These are phyloP conservation scores for Wallacemonas collosoma DNA, from an alignment of 208 protist species.

Conservation along the genomic window DNA sequence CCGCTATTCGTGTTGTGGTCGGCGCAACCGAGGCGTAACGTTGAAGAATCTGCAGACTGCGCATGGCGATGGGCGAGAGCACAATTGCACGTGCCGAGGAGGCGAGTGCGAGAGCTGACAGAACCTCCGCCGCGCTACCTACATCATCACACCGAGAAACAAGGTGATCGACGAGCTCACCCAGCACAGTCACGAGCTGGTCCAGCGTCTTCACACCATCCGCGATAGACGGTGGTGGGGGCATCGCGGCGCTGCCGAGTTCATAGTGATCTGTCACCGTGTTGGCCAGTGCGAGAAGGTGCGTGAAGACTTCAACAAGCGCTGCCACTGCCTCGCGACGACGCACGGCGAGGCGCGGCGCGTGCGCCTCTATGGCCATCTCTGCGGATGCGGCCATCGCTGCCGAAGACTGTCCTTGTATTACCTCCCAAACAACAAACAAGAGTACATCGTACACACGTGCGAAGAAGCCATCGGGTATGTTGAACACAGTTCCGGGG, in stretches of 20 bases:
- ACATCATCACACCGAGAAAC: slow-evolving; percentile 43
- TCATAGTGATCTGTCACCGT: slow-evolving; percentile 28
- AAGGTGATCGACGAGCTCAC: slow-evolving; percentile 40
- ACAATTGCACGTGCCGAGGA: slow-evolving; percentile 39
- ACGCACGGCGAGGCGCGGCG: slow-evolving; percentile 14
- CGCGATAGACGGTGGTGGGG: slow-evolving; percentile 19
- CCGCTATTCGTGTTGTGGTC: background rate
- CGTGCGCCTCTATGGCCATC: background rate
- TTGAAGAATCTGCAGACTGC: slow-evolving; percentile 47
- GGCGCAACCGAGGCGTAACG: slow-evolving; percentile 32
- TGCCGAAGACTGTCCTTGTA: slow-evolving; percentile 10
- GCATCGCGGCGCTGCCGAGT: background rate
- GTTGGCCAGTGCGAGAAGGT: slow-evolving; percentile 29
- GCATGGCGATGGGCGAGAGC: slow-evolving; percentile 42
- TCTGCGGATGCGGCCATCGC: background rate
- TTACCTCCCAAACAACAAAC: slow-evolving; percentile 34
- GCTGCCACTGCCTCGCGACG: slow-evolving; percentile 35
- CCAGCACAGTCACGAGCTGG: slow-evolving; percentile 38
- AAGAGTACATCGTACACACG: slow-evolving; percentile 37
- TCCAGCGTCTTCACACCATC: slow-evolving; percentile 47
- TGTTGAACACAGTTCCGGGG: slow-evolving; percentile 29
- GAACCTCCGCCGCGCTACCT: slow-evolving; percentile 35
- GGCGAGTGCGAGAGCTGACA: slow-evolving; percentile 37
- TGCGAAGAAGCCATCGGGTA: slow-evolving; percentile 46
- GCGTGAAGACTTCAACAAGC: slow-evolving; percentile 34